Base-by-base conservation (phyloP, 345 rosid genomes). In the Excoecaria cochinchinensis region DNA sequence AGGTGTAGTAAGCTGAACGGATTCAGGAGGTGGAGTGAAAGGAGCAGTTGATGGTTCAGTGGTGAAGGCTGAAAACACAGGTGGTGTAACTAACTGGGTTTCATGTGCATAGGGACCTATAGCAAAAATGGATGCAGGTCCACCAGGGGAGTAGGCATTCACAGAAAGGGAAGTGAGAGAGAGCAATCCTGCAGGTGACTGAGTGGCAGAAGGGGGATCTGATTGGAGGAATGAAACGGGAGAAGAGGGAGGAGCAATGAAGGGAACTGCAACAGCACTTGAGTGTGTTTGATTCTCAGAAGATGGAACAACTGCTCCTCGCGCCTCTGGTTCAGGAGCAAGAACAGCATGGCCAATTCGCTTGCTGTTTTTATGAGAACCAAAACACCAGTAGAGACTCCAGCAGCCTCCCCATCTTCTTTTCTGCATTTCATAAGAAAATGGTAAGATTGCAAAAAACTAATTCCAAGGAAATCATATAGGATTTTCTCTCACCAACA, bases 41-140 rank as follows among this genome's bases (percentile, higher is more conserved):
- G 97, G 89, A 56, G 99, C 97, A 17, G 99, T 95, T 14, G 97
- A 91, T 69, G 99, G 97, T 70, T 92, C 94, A 8, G 99, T 94
- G 64, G 92, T 85, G 77, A 92, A 85, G 17, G 99, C 95, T 47
- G 99, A 94, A 82, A 94, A 92, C 4, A 83, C 94, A 11, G 99
- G 99, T 44, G 99, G 99, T n/a, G 99, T 91, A 21, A 95, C 97
- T 16, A 89, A 80, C 78, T 95, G 99, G 14, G 97, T 95, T 87
- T 95, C 99, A 16, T 95, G 90, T 75, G 99, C 95, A 67, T 92
- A 95, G 47, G 99, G 99, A 55, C 99, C 99, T 56, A 87, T 74
- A 12, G 97, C 66, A 70, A 91, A 95, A 74, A 85, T 89, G 0
- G 97, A 85, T n/a, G 89, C 81, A 68, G 94, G 90, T 39, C 95